Conservation (phyloP, 805 yeast species). For the Phaffomyces antillensis region DNA sequence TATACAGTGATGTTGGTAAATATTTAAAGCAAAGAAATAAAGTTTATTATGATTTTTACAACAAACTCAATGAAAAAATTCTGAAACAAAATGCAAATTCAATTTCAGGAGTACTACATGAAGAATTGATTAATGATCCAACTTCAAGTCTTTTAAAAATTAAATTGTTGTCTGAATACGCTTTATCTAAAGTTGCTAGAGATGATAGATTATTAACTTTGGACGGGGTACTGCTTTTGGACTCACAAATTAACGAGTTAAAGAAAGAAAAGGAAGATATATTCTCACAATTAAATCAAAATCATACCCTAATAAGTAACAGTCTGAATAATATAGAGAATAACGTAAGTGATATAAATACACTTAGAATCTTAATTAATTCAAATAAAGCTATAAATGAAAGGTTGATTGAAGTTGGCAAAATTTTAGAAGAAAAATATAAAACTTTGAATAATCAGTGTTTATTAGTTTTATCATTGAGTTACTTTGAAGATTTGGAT, state of each 20-base stretch:
- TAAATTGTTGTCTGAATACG: conserved; percentile 16
- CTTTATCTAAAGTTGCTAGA: conserved; percentile 10
- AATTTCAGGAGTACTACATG: conserved; percentile 8
- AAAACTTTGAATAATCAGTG: conserved; percentile 13
- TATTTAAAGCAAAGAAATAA: conserved; percentile 2
- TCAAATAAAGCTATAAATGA: conserved; percentile 11
- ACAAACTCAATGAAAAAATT: neutral
- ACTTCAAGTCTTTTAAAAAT: conserved; percentile 13
- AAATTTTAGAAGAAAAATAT: conserved; percentile 6
- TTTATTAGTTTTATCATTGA: conserved; percentile 14
- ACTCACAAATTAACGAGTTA: conserved; percentile 5
- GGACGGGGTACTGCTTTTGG: conserved; percentile 8
- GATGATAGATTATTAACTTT: conserved; percentile 10
- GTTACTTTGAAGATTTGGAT: conserved; percentile 18
- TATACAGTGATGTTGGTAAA: conserved; percentile 13
- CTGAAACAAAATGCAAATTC: neutral
- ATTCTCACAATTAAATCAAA: conserved; percentile 10
- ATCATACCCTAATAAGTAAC: conserved; percentile 6
- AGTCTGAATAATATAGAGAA: conserved; percentile 1
- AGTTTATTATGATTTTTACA: neutral
- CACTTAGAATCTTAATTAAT: conserved; percentile 5
- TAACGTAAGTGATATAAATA: conserved; percentile 2
- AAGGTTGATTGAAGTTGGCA: conserved; percentile 5
- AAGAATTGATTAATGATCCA: conserved; percentile 10
- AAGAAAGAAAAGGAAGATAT: conserved; percentile 12